Conservation (phyloP, 805 yeast species). For the Candida incommunis region DNA sequence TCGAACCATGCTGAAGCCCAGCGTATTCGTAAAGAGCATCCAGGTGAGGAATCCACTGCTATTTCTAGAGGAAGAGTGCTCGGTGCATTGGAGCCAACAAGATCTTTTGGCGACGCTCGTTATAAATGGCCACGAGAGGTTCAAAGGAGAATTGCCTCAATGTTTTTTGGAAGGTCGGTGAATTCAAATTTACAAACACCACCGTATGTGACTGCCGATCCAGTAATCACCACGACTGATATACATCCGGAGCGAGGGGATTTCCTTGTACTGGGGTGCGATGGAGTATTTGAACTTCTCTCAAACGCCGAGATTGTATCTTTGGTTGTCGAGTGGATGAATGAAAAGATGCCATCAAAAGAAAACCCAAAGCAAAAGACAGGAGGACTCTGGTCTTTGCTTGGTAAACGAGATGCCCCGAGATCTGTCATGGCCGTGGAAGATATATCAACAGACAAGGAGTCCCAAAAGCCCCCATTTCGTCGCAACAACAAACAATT, state of each 20-base stretch:
- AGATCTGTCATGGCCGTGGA: constrained; percentile 14
- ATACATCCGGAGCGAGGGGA: constrained; percentile 60
- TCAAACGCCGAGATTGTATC: constrained; percentile 88
- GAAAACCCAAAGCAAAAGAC: neutral
- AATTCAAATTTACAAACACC: constrained; percentile 71
- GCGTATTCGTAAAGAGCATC: constrained; percentile 76
- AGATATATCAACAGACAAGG: constrained; percentile 31
- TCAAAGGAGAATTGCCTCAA: constrained; percentile 59
- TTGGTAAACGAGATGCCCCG: constrained; percentile 4
- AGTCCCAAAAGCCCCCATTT: constrained; percentile 55
- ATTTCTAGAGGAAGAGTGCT: constrained; percentile 75
- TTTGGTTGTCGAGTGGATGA: constrained; percentile 88
- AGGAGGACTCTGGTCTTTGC: constrained; percentile 6
- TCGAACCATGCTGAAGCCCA: constrained; percentile 78
- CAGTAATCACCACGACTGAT: constrained; percentile 73
- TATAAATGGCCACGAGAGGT: constrained; percentile 69
- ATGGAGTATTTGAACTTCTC: constrained; percentile 85
- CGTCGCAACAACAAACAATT: constrained; percentile 26
- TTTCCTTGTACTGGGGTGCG: constrained; percentile 84
- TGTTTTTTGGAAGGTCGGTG: constrained; percentile 61
- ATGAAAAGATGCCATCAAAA: constrained; percentile 39
- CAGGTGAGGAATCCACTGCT: constrained; percentile 65
- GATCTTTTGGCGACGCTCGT: constrained; percentile 96
- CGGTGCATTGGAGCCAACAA: constrained; percentile 86
- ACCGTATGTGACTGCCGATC: constrained; percentile 96